Base-by-base conservation (phyloP, 2,329 filamentous ascomycete genomes). In the Allantophomopsis cytisporea region DNA sequence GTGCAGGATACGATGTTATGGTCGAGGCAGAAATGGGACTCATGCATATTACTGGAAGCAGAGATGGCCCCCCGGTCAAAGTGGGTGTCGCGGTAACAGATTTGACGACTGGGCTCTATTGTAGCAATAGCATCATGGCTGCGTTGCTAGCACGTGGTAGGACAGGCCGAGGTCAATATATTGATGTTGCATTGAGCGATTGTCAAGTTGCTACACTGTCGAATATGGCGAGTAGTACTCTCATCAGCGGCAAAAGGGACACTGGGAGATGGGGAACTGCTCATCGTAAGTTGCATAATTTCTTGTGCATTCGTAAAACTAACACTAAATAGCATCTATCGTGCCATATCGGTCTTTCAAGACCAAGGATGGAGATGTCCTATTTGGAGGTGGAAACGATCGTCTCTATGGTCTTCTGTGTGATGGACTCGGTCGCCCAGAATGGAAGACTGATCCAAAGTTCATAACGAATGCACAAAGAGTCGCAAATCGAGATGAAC, bases 1-100 rank as follows among this genome's bases (percentile, higher is more conserved):
- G 91, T 12, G 87, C 91, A 3, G 91, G 91, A 4, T 98, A 98
- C 67, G 91, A 98, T 60, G 91, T 98, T 49, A 98, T 98, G 89
- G 89, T 98, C 10, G 91, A 98, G 65, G 91, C 91, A 43, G 91
- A 96, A 58, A 88, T 98, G 63, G 91, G 91, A 1, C 64, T 98
- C 41, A 98, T 98, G 91, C 91, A 98, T 62, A 96, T 98, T 51
- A 98, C 91, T 0, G 91, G 91, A 23, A 73, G 74, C 44, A 73
- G 88, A 41, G 83, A 94, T 51, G 87, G 89, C 0, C 82, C 87
- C 2, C 91, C 91, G 0, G 91, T 95, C 31, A 98, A 98, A 62
- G 91, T 98, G 2, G 91, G 91, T 14, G 91, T 98, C 2, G 91
- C 91, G 2, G 91, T 98, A 3, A 96, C 91, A 0, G 91, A 98